A percentile compares a stretch with the other conserved stretches of the same genome.
These are phyloP conservation scores for Pythium utonaiense DNA, from an alignment of 352 stramenopile species.

Conservation along the genomic window DNA sequence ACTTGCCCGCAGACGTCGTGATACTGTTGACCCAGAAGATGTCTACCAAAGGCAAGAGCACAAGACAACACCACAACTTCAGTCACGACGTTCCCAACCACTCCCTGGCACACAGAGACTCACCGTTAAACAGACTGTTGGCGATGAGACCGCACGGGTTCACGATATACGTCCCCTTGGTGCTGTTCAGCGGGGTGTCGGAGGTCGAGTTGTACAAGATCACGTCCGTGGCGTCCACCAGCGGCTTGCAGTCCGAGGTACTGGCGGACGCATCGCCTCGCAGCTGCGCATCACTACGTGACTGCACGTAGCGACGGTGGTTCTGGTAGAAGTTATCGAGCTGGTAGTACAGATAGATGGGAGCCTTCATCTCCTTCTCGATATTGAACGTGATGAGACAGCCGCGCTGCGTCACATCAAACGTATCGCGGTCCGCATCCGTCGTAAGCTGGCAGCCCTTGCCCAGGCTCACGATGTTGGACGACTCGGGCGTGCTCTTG, in stretches of 20 bases:
- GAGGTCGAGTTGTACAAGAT: slow-evolving; percentile 76
- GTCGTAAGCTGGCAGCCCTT: slow-evolving; percentile 56
- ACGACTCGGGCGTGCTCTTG: slow-evolving; percentile 41
- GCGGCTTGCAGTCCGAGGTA: slow-evolving; percentile 78
- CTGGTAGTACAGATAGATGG: slow-evolving; percentile 98
- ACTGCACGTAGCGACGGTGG: slow-evolving; percentile 93
- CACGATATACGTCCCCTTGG: slow-evolving; percentile 54
- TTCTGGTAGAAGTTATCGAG: slow-evolving; percentile 99
- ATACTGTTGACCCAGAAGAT: slow-evolving; percentile 87
- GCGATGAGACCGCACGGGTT: slow-evolving; percentile 98
- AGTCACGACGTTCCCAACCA: too few species aligned
- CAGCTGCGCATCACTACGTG: slow-evolving; percentile 89
- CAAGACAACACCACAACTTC: neutral
- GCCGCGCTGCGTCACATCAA: slow-evolving; percentile 50
- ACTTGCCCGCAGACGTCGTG: slow-evolving; percentile 27
- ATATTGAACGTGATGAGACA: slow-evolving; percentile 88
- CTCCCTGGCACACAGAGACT: neutral
- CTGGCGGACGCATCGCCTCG: slow-evolving; percentile 58
- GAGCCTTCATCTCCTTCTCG: slow-evolving; percentile 92
- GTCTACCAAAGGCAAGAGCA: slow-evolving; percentile 28
- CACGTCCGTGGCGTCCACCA: slow-evolving; percentile 42
- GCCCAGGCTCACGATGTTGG: slow-evolving; percentile 58
- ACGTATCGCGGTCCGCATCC: slow-evolving; percentile 63
- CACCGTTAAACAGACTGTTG: slow-evolving; percentile 99
- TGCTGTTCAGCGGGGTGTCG: slow-evolving; percentile 26